Base-by-base conservation (phyloP, 371 early-diverging fungal genomes). In the Rhizopus arrhizus region DNA sequence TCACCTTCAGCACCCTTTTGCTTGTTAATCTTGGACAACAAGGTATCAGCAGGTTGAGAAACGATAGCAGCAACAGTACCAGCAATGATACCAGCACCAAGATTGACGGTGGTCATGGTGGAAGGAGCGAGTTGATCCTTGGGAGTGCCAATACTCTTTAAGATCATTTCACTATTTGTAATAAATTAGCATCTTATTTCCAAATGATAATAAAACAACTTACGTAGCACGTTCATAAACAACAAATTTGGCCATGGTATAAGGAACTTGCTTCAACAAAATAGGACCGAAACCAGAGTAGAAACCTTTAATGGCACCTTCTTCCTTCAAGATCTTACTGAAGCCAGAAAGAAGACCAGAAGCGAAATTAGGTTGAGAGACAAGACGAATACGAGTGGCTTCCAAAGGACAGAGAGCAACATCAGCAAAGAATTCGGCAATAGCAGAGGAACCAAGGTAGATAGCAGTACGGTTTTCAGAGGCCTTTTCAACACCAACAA, bases 361-460 rank as follows among this genome's bases (percentile, higher is more conserved):
- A 64, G 90, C 89, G 70, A 89, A 89, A 48, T 68, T 66, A 46
- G 90, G 89, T 66, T 89, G 89, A 60, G 90, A 89, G 49, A 89
- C 90, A 54, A 88, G 80, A 80, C 89, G 86, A 62, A 89, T 89
- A 71, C 90, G 86, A 58, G 89, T 88, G 65, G 91, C 91, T 73
- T 90, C 89, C 52, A 89, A 75, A 55, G 91, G 91, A 75, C 91
- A 90, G 61, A 93, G 85, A 46, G 85, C 89, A 65, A 95, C 89
- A 81, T 94, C 94, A 69, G 95, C 95, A 64, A 93, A 85, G 88
- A 95, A 90, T 82, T 95, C 95, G 57, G 95, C 95, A 58, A 89
- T 87, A 58, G 93, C 95, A 63, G 92, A 85, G 40, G 89, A 77
- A 65, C 85, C 85, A 65, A 91, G 85, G 81, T 91, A 94, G 75